Conservation (phyloP, 1,284 basidiomycete species). For the Cryptococcus sp. region DNA sequence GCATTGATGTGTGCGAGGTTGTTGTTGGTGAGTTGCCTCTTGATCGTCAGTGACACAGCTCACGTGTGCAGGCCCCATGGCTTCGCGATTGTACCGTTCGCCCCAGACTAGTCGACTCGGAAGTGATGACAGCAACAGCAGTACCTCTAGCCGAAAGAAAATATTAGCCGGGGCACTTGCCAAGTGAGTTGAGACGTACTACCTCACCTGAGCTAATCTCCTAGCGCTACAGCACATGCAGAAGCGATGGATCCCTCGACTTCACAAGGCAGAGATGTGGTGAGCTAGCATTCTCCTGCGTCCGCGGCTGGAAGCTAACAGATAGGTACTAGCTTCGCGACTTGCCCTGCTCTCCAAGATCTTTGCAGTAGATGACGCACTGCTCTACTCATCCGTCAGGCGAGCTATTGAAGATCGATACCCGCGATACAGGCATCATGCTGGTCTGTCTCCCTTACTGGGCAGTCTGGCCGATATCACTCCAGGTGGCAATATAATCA, state of each 20-base stretch:
- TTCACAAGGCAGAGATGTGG: not conserved
- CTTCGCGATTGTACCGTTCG: conserved; percentile 10
- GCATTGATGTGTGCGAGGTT: conserved; percentile 41
- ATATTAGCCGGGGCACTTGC: conserved; percentile 6
- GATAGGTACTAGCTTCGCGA: conserved; percentile 16
- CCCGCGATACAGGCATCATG: conserved; percentile 32
- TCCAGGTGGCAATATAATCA: conserved; percentile 25
- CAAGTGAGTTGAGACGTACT: conserved; percentile 1
- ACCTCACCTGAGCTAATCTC: not conserved
- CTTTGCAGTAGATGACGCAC: conserved; percentile 42
- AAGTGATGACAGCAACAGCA: conserved; percentile 20
- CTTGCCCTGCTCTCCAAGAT: conserved; percentile 27
- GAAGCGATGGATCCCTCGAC: not conserved
- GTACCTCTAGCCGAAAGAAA: conserved; percentile 2
- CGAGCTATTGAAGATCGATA: conserved; percentile 41
- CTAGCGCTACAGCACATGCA: not conserved
- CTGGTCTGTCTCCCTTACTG: conserved; percentile 30
- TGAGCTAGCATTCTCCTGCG: not conserved
- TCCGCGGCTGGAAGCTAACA: not conserved
- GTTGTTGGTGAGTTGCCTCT: conserved; percentile 31
- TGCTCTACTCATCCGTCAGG: conserved; percentile 38
- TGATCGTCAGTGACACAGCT: not conserved
- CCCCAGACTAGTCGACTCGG: conserved; percentile 14
- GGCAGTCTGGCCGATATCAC: conserved; percentile 22
- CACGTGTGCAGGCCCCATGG: conserved; percentile 20